Percentiles rank a stretch among this genome's conserved stretches.
Conservation (phyloP, 2,329 filamentous ascomycete species). For the Talaromyces sp. region DNA sequence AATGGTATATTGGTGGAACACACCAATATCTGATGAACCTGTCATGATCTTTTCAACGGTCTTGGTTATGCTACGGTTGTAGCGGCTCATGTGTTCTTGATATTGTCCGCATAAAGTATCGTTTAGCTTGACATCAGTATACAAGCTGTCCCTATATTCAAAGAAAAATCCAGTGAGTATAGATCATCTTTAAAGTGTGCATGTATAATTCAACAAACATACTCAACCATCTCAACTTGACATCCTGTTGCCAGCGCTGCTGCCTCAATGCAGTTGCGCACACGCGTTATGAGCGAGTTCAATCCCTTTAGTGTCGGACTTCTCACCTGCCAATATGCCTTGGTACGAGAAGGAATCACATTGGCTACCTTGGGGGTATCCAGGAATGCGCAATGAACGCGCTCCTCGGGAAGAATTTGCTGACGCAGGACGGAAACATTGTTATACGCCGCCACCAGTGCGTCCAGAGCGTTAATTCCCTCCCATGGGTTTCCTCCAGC, state of each 20-base stretch:
- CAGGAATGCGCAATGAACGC: conserved; percentile 50
- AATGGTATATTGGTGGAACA: neutral
- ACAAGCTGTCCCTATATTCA: conserved; percentile 16
- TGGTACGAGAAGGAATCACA: conserved; percentile 49
- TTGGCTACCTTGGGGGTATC: conserved; percentile 51
- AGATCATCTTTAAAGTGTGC: conserved; percentile 4
- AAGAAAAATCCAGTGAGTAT: neutral
- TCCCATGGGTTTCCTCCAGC: conserved; percentile 54
- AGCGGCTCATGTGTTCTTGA: conserved; percentile 37
- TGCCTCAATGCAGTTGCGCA: conserved; percentile 30
- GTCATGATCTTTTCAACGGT: conserved; percentile 33
- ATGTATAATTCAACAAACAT: neutral
- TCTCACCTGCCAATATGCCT: conserved; percentile 41
- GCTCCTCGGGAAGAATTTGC: conserved; percentile 48
- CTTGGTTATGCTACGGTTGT: conserved; percentile 22
- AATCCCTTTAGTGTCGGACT: conserved; percentile 39
- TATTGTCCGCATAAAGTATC: conserved; percentile 41
- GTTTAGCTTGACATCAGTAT: conserved; percentile 44
- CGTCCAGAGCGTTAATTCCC: conserved; percentile 56
- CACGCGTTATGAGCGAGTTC: conserved; percentile 20
- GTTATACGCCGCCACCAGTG: conserved; percentile 43
- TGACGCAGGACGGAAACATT: conserved; percentile 49
- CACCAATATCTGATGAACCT: conserved; percentile 44
- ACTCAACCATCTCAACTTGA: conserved; percentile 25
- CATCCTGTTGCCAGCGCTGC: conserved; percentile 32